These are phyloP conservation scores for Geotrichum siamense DNA, from an alignment of 1,139 yeast species.

Conservation along the genomic window DNA sequence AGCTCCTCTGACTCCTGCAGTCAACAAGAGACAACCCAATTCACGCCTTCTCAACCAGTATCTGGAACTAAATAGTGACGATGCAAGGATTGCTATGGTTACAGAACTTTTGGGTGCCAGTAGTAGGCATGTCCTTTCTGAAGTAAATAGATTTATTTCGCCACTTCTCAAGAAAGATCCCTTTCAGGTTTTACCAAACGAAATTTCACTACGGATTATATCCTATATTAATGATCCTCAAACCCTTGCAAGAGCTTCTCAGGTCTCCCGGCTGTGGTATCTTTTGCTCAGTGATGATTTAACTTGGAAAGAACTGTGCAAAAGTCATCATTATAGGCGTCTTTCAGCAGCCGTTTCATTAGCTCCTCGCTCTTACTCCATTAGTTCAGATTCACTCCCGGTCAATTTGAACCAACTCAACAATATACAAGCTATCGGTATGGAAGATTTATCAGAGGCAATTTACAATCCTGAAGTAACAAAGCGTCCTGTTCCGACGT, in stretches of 20 bases:
- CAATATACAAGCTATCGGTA: slow-evolving; percentile 4
- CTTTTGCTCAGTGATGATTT: slow-evolving; percentile 37
- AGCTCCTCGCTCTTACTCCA: slow-evolving; percentile 12
- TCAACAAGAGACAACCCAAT: slow-evolving; percentile 4
- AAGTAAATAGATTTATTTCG: slow-evolving; percentile 67
- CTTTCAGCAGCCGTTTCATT: slow-evolving; percentile 33
- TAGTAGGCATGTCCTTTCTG: slow-evolving; percentile 54
- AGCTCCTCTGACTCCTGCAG: slow-evolving; percentile 8
- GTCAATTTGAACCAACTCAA: slow-evolving; percentile 1
- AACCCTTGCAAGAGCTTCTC: slow-evolving; percentile 40
- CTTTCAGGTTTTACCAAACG: slow-evolving; percentile 74
- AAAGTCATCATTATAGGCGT: slow-evolving; percentile 36
- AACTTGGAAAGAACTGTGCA: slow-evolving; percentile 40
- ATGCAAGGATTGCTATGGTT: slow-evolving; percentile 14
- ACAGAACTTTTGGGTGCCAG: slow-evolving; percentile 13
- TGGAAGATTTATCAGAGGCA: slow-evolving; percentile 30
- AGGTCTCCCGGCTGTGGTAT: slow-evolving; percentile 40
- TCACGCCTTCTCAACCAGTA: slow-evolving; percentile 12
- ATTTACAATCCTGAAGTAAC: slow-evolving; percentile 35
- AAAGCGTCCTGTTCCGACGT: slow-evolving; percentile 31
- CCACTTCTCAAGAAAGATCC: slow-evolving; percentile 79
- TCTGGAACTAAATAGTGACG: slow-evolving; percentile 14
- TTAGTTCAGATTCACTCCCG: slow-evolving; percentile 8
- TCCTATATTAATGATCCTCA: slow-evolving; percentile 63
- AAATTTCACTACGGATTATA: slow-evolving; percentile 71